Evolutionary conservation across 768 basidiomycete genomes (phyloP).

Genomic region (Tulasnella sp.): DNA sequence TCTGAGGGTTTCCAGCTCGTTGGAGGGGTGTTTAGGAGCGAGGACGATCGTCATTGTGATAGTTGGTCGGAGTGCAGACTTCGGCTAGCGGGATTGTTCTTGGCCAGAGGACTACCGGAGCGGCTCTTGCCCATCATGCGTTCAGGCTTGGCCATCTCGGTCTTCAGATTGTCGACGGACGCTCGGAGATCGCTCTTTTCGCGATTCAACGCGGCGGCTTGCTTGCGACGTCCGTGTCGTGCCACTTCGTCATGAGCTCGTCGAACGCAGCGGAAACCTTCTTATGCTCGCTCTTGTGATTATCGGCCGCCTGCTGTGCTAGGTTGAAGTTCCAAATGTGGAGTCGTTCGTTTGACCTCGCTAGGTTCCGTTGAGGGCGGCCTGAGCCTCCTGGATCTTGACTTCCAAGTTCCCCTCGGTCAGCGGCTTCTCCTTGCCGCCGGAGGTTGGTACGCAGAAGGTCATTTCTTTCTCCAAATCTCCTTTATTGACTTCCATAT

Average conservation of each 20-base stretch:
- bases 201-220: conserved; percentile 78
- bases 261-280: conserved; percentile 59
- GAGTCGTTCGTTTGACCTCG: conserved; percentile 79
- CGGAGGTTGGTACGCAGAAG: conserved; percentile 66
- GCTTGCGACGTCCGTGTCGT: conserved; percentile 91
- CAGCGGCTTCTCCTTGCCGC: conserved; percentile 68
- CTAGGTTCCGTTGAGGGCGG: conserved; percentile 63
- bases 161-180: conserved; percentile 69
- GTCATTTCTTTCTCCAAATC: conserved; percentile 75
- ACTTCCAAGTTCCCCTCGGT: conserved; percentile 99
- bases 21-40: conserved; percentile 62
- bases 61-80: conserved; percentile 36
- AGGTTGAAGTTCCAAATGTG: conserved; percentile 66
- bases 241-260: conserved; percentile 80
- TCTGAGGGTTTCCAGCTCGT: conserved; percentile 77
- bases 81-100: conserved; percentile 40
- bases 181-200: conserved; percentile 91
- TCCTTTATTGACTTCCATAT: conserved; percentile 88
- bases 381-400: conserved; percentile 76
- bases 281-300: conserved; percentile 82
- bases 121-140: conserved; percentile 32
- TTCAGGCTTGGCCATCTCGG: conserved; percentile 60
- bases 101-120: conserved; percentile 6
- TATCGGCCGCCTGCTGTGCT: conserved; percentile 71
- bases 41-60: conserved; percentile 41